Evolutionary conservation across 225 moss, liverwort and hornwort genomes (phyloP).

Genomic region (Takakia lepidozioides): DNA sequence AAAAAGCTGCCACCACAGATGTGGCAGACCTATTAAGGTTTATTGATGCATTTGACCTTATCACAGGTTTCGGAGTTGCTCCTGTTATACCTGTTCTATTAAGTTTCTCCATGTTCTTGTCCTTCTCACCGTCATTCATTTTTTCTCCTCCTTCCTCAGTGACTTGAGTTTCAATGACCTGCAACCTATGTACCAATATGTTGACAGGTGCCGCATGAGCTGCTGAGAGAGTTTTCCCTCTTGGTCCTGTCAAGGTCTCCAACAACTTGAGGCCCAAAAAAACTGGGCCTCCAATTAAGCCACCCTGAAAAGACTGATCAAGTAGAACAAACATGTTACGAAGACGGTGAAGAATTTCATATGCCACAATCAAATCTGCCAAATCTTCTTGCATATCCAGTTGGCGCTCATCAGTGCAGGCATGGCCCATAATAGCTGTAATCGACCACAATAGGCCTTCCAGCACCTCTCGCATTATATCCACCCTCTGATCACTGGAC

Average conservation of each 20-base stretch:
- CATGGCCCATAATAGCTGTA: constrained; percentile 6
- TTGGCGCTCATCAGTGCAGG: constrained; percentile 4
- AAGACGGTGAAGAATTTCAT: constrained; percentile 6
- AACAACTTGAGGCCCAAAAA: constrained; percentile 7
- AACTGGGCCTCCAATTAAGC: neutral
- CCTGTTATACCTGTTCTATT: neutral
- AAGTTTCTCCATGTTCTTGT: neutral
- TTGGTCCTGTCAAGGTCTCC: constrained; percentile 7
- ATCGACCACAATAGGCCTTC: constrained; percentile 4
- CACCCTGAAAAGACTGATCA: constrained; percentile 2
- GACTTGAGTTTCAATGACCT: constrained; percentile 5
- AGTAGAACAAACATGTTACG: constrained; percentile 4
- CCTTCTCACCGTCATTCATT: neutral
- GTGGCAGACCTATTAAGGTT: neutral
- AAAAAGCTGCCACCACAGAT: neutral
- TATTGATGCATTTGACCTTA: constrained; percentile 17
- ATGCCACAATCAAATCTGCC: constrained; percentile 7
- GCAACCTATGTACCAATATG: constrained; percentile 7
- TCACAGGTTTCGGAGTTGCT: constrained; percentile 7
- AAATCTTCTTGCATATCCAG: constrained; percentile 8
- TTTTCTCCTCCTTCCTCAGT: constrained; percentile 11
- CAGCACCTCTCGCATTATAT: constrained; percentile 4
- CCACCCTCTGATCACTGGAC: constrained; percentile 3
- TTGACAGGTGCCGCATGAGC: constrained; percentile 10
- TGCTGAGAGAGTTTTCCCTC: neutral